Evolutionary conservation across 257 asterid species (phyloP), one percentile per base, ranked within the genome.

Genomic region (Jacaranda copaia): DNA sequence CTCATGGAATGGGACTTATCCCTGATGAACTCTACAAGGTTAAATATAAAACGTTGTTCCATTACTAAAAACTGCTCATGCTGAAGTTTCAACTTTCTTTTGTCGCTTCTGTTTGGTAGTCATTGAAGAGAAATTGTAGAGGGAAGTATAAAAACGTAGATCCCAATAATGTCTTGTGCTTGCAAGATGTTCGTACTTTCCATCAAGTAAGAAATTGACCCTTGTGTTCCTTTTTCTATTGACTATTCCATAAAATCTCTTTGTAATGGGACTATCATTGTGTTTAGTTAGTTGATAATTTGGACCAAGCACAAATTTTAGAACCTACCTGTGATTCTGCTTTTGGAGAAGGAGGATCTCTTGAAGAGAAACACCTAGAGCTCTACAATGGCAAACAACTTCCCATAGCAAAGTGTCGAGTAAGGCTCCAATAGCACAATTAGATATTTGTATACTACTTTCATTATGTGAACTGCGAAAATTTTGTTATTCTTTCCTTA

Each of bases 41-140:
- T 25, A 25, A 87, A 25, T 25, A 25, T 25, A 15, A 4, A n/a
- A 1, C 1, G 8, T n/a, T 66, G 16, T 43, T 55, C 52, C 39
- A 42, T 8, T 8, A 40, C 18, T 53, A 8, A 11, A 2, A 2
- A 15, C n/a, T 1, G 8, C 5, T 1, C 0, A n/a, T 1, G 5
- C 15, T n/a, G 1, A 13, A 1, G 3, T 0, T 53, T 53, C 5
- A 53, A 6, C 32, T 25, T 2, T 25, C 2, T 25, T 0, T 1
- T 18, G 63, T 18, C 25, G 42, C 15, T 68, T 48, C 2, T 51
- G 0, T 18, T 48, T 0, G 11, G 9, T 74, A 84, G 88, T 82
- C 90, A 2, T 46, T 87, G 76, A 13, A 72, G 79, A 63, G 40
- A 71, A 80, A 80, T 19, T 86, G 90, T 46, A 20, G 73, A 72